A percentile compares a stretch with the other conserved stretches of the same genome.
These are phyloP conservation scores for Claviceps fusiformis DNA, from an alignment of 2,329 filamentous ascomycete species.

Conservation along the genomic window DNA sequence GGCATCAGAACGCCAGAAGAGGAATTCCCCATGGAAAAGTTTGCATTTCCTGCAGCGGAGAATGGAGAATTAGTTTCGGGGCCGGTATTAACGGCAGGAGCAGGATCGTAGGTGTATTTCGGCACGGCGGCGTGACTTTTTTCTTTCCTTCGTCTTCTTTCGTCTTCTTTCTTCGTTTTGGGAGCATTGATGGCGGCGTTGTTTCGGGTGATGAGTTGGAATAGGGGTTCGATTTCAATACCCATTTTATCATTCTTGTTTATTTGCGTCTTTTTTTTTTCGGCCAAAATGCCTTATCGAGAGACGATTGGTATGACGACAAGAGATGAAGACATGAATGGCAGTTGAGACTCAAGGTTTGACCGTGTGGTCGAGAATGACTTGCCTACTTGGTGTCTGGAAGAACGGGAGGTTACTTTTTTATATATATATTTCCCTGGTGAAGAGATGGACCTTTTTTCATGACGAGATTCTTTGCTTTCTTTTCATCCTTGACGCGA, in stretches of 20 bases:
- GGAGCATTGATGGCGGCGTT: constrained; percentile 7
- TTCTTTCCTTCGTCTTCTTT: not conserved
- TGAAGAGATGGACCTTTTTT: constrained; percentile 3
- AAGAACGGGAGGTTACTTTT: too few species aligned
- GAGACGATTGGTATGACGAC: constrained; percentile 17
- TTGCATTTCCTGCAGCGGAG: constrained; percentile 28
- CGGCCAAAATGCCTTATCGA: constrained; percentile 8
- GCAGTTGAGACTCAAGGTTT: not conserved
- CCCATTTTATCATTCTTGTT: constrained; percentile 3
- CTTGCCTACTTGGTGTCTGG: not conserved
- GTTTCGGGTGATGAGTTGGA: constrained; percentile 2
- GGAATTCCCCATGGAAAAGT: constrained; percentile 49
- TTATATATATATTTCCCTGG: not conserved
- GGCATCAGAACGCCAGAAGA: constrained; percentile 56
- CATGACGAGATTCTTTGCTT: not conserved
- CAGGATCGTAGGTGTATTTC: constrained; percentile 3
- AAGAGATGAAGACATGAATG: constrained; percentile 19
- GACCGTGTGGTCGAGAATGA: not conserved
- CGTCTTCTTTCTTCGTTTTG: not conserved
- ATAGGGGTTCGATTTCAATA: constrained; percentile 5
- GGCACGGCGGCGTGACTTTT: not conserved
- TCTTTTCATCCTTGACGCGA: not conserved
- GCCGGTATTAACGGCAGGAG: constrained; percentile 14
- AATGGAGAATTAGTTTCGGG: constrained; percentile 20
- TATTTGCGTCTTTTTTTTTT: not conserved